Percentiles rank a stretch among this genome's conserved stretches.
These are phyloP conservation scores for Lachancea meyersii DNA, from an alignment of 805 yeast genomes.

Conservation along the genomic window DNA sequence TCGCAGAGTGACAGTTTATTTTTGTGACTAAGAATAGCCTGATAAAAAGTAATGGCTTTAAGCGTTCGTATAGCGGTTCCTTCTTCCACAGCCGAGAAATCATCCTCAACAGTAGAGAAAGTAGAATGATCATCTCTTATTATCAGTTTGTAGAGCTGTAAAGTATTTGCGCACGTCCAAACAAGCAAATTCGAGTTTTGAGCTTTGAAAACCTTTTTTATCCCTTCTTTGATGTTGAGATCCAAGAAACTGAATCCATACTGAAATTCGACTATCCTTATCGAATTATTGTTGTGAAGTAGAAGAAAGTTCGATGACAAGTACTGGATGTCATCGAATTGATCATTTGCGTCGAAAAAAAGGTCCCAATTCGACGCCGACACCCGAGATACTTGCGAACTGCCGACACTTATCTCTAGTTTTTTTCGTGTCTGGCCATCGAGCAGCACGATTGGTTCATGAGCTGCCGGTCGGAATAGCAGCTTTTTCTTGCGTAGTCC, in stretches of 20 bases:
- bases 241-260: conserved; percentile 26
- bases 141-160: conserved; percentile 21
- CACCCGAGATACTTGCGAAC: conserved; percentile 10
- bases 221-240: conserved; percentile 19
- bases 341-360: conserved; percentile 19
- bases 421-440: conserved; percentile 19
- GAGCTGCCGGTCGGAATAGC: conserved; percentile 14
- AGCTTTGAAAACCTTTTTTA: conserved; percentile 15
- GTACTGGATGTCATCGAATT: conserved; percentile 16
- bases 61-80: conserved; percentile 20
- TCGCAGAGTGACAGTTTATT: conserved; percentile 20
- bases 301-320: conserved; percentile 19
- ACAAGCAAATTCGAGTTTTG: conserved; percentile 19
- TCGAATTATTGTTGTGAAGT: conserved; percentile 12
- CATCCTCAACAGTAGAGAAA: conserved; percentile 12
- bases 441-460: conserved; percentile 12
- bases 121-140: conserved; percentile 20
- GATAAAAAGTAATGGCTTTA: conserved; percentile 27
- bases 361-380: conserved; percentile 14
- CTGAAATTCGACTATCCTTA: conserved; percentile 25
- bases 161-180: conserved; percentile 17
- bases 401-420: conserved; percentile 1
- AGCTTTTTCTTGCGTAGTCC: conserved; percentile 10
- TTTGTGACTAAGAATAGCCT: conserved; percentile 20
- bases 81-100: conserved; percentile 16